Conservation (phyloP, 2,329 filamentous ascomycete genomes). For the Lachnellula arida region DNA sequence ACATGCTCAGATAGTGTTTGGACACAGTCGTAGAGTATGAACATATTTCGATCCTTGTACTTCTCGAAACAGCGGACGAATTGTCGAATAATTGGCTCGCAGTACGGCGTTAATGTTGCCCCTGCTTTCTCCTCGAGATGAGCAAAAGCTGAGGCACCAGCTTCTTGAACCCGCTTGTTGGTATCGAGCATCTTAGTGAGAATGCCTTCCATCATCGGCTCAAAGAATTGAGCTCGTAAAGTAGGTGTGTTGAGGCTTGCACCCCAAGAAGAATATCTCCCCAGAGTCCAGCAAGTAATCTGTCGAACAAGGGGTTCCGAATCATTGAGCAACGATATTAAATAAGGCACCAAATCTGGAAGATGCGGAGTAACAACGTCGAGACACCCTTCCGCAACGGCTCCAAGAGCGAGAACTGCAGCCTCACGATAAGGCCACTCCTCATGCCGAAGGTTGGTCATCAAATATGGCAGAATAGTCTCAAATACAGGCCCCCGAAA, state of each 20-base stretch:
- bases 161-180: slow-evolving; percentile 98
- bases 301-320: slow-evolving; percentile 85
- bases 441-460: slow-evolving; percentile 77
- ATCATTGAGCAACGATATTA: slow-evolving; percentile 81
- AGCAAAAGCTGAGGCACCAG: slow-evolving; percentile 91
- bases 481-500: slow-evolving; percentile 87
- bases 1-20: slow-evolving; percentile 94
- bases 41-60: slow-evolving; percentile 99
- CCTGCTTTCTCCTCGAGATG: slow-evolving; percentile 93
- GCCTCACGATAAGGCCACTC: slow-evolving; percentile 94
- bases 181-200: slow-evolving; percentile 90
- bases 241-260: slow-evolving; percentile 63
- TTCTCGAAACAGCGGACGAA: slow-evolving; percentile 88
- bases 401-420: slow-evolving; percentile 87
- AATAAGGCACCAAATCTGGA: slow-evolving; percentile 82
- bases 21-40: slow-evolving; percentile 96
- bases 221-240: slow-evolving; percentile 74
- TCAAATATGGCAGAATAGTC: slow-evolving; percentile 87
- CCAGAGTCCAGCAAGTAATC: slow-evolving; percentile 97
- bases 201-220: slow-evolving; percentile 96
- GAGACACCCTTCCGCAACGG: slow-evolving; percentile 93
- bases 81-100: slow-evolving; percentile 82
- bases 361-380: slow-evolving; percentile 84
- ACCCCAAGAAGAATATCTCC: slow-evolving; percentile 90
- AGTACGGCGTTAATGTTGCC: slow-evolving; percentile 75